Evolutionary conservation across 1,284 basidiomycete genomes (phyloP), one percentile per base, ranked within the genome.

Genomic region (Hemileia vastatrix): DNA sequence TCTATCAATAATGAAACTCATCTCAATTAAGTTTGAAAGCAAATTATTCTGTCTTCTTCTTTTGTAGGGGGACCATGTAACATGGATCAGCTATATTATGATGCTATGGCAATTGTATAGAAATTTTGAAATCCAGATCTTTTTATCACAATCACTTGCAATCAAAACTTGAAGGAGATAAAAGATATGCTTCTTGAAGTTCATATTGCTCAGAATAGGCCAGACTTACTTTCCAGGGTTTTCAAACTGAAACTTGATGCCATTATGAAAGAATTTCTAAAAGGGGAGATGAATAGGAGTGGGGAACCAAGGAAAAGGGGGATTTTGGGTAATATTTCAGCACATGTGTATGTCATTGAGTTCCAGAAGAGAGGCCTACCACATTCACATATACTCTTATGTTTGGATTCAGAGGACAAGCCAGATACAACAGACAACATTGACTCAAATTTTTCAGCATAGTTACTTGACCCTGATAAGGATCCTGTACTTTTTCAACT

Each of bases 331-430:
- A 13, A 57, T 0, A 48, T 68, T 3, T 73, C 72, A 24, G 79
- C 76, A 0, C 57, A 76, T 62, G 76, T 82, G 0, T 79, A 79
- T 60, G 77, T 76, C 1, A 79, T 81, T 62, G 79, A 82, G 65
- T 82, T 79, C 57, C 81, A 82, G 64, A 82, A 81, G 63, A 76
- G n/a, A n/a, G n/a, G n/a, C n/a, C n/a, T n/a, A n/a, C n/a, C n/a
- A n/a, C n/a, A n/a, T n/a, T n/a, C 78, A 66, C 81, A 83, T 60
- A 59, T 78, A 0, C 67, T 81, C 0, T 70, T 82, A 1, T 79
- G 79, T 61, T 66, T 81, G 2, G 62, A 75, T 0, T 48, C 70
- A 0, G 59, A 47, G 0, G 61, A 70, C 45, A 79, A 78, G 51
- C 64, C 80, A 4, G 57, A 57, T 0, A 75, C 70, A 1, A 18